Conservation (phyloP, 169 alveolate genomes). For the Babesia bigemina region DNA sequence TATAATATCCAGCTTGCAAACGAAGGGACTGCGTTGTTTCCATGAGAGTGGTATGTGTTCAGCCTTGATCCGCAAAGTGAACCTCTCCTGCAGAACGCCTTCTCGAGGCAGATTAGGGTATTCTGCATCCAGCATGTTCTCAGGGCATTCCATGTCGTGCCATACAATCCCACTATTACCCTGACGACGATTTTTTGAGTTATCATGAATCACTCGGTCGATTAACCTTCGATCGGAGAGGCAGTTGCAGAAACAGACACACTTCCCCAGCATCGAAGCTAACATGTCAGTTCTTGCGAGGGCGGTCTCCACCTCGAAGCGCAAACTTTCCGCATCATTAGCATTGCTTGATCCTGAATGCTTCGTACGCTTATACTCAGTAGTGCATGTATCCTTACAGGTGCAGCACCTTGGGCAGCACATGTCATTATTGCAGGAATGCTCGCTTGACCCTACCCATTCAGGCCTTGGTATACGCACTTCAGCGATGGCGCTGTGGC, state of each 20-base stretch:
- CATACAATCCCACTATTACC: conserved; percentile 44
- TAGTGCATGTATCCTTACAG: conserved; percentile 17
- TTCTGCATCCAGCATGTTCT: conserved; percentile 6
- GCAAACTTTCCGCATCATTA: conserved; percentile 6
- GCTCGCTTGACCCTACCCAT: conserved; percentile 50
- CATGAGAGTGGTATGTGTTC: conserved; percentile 38
- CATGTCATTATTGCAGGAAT: conserved; percentile 40
- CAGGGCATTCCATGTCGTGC: conserved; percentile 52
- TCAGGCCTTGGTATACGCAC: conserved; percentile 63
- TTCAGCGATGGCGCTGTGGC: conserved; percentile 63
- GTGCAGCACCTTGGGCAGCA: conserved; percentile 67
- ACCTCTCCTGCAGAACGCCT: conserved; percentile 55
- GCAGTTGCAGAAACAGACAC: conserved; percentile 58
- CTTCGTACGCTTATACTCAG: not conserved
- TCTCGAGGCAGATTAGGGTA: conserved; percentile 6
- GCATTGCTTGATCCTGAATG: not conserved
- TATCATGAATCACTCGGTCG: conserved; percentile 54
- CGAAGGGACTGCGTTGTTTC: conserved; percentile 47
- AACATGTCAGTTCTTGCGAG: conserved; percentile 47
- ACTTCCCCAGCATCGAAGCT: conserved; percentile 42
- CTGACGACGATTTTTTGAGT: not conserved
- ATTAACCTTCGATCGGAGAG: conserved; percentile 18
- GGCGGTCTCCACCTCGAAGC: conserved; percentile 45
- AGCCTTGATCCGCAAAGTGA: conserved; percentile 46
- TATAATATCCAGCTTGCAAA: conserved; percentile 42